Evolutionary conservation across 2,329 filamentous ascomycete species (phyloP).

Genomic region (Ophiocordyceps unilateralis): DNA sequence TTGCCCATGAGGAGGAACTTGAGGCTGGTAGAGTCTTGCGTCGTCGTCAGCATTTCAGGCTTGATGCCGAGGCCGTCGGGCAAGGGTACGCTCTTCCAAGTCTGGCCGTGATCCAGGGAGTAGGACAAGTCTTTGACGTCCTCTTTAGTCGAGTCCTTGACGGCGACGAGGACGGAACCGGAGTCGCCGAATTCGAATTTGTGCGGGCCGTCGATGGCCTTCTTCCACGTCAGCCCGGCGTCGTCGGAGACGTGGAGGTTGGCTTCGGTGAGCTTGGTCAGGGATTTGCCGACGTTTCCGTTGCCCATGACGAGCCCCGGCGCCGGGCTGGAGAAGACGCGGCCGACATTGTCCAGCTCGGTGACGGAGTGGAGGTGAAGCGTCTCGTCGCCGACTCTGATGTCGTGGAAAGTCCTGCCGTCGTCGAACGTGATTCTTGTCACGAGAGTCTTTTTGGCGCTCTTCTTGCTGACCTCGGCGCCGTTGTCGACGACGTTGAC

Average conservation of each 20-base stretch:
- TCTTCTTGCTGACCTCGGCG: slow-evolving; percentile 46
- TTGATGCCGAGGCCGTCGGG: slow-evolving; percentile 48
- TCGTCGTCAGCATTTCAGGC: slow-evolving; percentile 65
- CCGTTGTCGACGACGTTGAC: slow-evolving; percentile 83
- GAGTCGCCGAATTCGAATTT: slow-evolving; percentile 95
- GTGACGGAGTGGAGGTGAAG: slow-evolving; percentile 91
- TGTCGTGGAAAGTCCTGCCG: slow-evolving; percentile 62
- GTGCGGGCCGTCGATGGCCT: slow-evolving; percentile 62
- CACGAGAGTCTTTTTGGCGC: slow-evolving; percentile 47
- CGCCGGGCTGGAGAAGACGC: slow-evolving; percentile 83
- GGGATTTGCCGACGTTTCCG: slow-evolving; percentile 66
- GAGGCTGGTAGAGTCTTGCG: slow-evolving; percentile 78
- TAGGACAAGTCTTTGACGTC: slow-evolving; percentile 45
- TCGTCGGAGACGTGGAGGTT: slow-evolving; percentile 81
- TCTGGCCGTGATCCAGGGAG: slow-evolving; percentile 77
- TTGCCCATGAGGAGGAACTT: slow-evolving; percentile 72
- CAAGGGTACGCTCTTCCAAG: slow-evolving; percentile 59
- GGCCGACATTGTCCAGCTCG: slow-evolving; percentile 62
- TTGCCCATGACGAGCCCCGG: slow-evolving; percentile 89
- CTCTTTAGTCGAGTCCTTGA: slow-evolving; percentile 53
- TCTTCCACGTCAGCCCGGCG: slow-evolving; percentile 70
- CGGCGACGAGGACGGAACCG: slow-evolving; percentile 71
- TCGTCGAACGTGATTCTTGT: slow-evolving; percentile 91
- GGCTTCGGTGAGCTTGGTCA: slow-evolving; percentile 55
- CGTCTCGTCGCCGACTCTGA: slow-evolving; percentile 50